Evolutionary conservation across 129 eudicot genomes (phyloP).

Genomic region (Flaveria bidentis): DNA sequence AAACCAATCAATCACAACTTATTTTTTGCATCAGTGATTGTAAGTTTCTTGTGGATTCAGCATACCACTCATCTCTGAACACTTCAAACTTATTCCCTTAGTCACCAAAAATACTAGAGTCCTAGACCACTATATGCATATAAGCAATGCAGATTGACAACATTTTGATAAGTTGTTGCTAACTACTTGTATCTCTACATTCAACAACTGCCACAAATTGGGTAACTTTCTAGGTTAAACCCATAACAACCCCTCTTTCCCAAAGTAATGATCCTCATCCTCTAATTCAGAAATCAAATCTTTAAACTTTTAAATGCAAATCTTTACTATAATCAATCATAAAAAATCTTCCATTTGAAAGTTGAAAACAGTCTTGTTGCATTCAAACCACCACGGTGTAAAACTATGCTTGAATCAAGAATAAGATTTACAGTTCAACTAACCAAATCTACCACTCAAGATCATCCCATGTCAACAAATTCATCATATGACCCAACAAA

Average conservation of each 20-base stretch:
- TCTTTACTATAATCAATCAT: not conserved
- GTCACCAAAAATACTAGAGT: not conserved
- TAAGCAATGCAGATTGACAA: not conserved
- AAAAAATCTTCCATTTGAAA: not conserved
- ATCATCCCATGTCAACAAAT: not conserved
- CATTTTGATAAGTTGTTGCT: not conserved
- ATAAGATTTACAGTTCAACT: not conserved
- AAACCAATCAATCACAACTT: not conserved
- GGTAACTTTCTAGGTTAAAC: not conserved
- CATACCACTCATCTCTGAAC: not conserved
- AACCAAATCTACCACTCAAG: not conserved
- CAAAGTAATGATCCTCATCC: no score
- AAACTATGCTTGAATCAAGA: not conserved
- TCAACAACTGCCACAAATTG: conserved; percentile 17
- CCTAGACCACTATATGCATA: no score
- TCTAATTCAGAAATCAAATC: not conserved
- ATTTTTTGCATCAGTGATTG: not conserved
- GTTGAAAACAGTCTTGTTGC: not conserved
- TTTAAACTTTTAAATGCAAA: not conserved
- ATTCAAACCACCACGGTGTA: no score
- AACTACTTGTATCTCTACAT: not conserved
- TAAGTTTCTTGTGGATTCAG: not conserved
- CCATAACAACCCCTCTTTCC: not conserved
- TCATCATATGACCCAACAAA: not conserved
- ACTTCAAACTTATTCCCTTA: not conserved